Conservation (phyloP, 2,329 filamentous ascomycete species). For the Colletotrichum somersetense region DNA sequence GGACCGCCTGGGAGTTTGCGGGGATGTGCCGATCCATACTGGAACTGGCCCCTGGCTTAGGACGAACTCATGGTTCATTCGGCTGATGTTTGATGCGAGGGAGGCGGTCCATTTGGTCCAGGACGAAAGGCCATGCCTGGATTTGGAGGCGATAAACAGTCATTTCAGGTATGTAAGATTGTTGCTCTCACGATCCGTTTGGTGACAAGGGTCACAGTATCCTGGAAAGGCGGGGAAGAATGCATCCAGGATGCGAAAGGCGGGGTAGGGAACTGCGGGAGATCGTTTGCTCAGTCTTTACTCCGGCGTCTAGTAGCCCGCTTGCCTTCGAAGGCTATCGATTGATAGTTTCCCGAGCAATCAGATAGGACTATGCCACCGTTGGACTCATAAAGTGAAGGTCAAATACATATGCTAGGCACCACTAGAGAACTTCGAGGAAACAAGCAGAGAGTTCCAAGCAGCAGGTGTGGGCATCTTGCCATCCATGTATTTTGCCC, state of each 20-base stretch:
- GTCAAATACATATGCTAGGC: neutral
- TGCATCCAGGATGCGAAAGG: neutral
- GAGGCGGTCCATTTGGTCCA: neutral
- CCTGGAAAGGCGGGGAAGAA: neutral
- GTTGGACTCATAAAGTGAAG: too few species aligned
- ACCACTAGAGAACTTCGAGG: too few species aligned
- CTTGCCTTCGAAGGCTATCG: too few species aligned
- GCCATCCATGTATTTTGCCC: too few species aligned
- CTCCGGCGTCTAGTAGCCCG: neutral
- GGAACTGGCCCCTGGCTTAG: slow-evolving; percentile 4
- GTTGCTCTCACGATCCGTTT: neutral
- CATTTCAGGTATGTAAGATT: neutral
- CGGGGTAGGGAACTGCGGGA: neutral
- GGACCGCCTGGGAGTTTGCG: slow-evolving; percentile 17
- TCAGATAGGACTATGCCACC: neutral
- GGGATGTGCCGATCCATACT: slow-evolving; percentile 25
- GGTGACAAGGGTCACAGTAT: neutral
- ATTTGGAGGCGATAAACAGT: neutral
- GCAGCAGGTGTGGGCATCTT: neutral
- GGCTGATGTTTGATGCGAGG: slow-evolving; percentile 34
- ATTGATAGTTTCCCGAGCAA: neutral
- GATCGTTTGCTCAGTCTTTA: neutral
- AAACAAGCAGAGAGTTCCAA: neutral
- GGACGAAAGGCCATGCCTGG: neutral
- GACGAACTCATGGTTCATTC: slow-evolving; percentile 4